Conservation (phyloP, 768 basidiomycete genomes). For the Omphalotus guepiniiformis region DNA sequence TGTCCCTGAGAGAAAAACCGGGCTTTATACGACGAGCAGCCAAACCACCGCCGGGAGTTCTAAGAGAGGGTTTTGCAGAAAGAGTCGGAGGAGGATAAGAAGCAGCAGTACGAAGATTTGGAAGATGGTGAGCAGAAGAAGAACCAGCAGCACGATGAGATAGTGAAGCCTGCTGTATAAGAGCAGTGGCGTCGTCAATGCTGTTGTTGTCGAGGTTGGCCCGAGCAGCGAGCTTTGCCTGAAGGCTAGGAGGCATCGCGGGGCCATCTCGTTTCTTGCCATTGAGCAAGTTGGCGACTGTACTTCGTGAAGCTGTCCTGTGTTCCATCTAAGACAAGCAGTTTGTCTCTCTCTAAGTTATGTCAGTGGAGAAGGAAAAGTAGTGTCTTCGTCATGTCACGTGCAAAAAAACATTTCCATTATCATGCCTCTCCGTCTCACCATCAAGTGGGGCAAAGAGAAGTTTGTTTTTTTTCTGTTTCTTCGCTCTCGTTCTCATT, state of each 20-base stretch:
- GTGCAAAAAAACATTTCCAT: neutral
- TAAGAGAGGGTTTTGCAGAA: neutral
- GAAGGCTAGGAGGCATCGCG: conserved; percentile 83
- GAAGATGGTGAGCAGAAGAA: conserved; percentile 17
- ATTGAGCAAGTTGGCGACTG: conserved; percentile 5
- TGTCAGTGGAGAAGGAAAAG: too few relatives aligned
- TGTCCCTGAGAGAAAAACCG: conserved; percentile 59
- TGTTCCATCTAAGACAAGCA: conserved; percentile 2
- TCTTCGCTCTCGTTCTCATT: neutral
- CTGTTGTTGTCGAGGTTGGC: conserved; percentile 34
- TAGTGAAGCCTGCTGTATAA: conserved; percentile 32
- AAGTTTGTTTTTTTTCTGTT: conserved; percentile 15
- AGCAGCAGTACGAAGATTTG: conserved; percentile 27
- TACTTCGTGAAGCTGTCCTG: conserved; percentile 5
- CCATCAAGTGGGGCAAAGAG: conserved; percentile 44
- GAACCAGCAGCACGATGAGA: too few relatives aligned
- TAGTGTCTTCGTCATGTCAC: conserved; percentile 2
- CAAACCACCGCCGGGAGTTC: conserved; percentile 29
- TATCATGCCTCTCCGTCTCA: conserved; percentile 21
- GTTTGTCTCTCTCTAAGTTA: neutral
- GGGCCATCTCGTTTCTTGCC: conserved; percentile 35
- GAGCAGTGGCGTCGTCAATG: conserved; percentile 37
- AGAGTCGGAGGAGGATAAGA: conserved; percentile 27
- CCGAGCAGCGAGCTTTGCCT: conserved; percentile 89
- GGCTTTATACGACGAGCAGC: conserved; percentile 48